phyloP scores from a whole-genome alignment of 306 rosid genomes.

The Corylus americana region DNA sequence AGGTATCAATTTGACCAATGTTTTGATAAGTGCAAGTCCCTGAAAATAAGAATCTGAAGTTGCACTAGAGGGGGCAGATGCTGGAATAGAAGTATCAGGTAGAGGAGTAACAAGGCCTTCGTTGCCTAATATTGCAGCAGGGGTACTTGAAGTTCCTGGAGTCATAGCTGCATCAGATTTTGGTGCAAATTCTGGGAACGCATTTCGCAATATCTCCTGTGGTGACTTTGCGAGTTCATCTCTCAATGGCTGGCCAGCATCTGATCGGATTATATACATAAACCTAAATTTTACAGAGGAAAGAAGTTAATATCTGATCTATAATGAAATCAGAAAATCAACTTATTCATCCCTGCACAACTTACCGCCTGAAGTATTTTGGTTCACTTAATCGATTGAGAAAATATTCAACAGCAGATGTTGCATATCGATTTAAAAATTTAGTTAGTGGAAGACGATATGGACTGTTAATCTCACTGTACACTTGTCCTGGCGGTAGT shows the following conservation, averaged over 20 bases:
- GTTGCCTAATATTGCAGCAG: constrained; percentile 56
- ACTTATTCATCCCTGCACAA: neutral
- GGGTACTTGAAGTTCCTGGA: constrained; percentile 62
- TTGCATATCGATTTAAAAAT: constrained; percentile 89
- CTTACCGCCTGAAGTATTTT: constrained; percentile 93
- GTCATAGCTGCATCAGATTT: constrained; percentile 57
- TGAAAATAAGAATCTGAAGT: constrained; percentile 86
- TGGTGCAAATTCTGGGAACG: constrained; percentile 79
- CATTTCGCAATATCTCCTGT: constrained; percentile 84
- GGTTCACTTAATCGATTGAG: constrained; percentile 90
- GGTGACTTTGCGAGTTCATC: constrained; percentile 99
- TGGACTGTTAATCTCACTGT: constrained; percentile 97
- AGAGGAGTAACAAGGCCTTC: constrained; percentile 64
- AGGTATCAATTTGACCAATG: constrained; percentile 88
- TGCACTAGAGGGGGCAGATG: constrained; percentile 48
- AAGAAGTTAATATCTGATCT: constrained; percentile 28
- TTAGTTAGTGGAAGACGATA: constrained; percentile 91
- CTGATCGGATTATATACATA: constrained; percentile 87
- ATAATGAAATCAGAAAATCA: neutral
- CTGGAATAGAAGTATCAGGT: constrained; percentile 53
- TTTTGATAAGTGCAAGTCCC: constrained; percentile 87
- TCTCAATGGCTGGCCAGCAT: constrained; percentile 92
- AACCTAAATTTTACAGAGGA: constrained; percentile 50
- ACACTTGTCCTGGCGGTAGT: constrained; percentile 92
- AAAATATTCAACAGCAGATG: constrained; percentile 87